Evolutionary conservation across 2,329 filamentous ascomycete species (phyloP), one percentile per base, ranked within the genome.

Genomic region (Drechmeria coniospora): DNA sequence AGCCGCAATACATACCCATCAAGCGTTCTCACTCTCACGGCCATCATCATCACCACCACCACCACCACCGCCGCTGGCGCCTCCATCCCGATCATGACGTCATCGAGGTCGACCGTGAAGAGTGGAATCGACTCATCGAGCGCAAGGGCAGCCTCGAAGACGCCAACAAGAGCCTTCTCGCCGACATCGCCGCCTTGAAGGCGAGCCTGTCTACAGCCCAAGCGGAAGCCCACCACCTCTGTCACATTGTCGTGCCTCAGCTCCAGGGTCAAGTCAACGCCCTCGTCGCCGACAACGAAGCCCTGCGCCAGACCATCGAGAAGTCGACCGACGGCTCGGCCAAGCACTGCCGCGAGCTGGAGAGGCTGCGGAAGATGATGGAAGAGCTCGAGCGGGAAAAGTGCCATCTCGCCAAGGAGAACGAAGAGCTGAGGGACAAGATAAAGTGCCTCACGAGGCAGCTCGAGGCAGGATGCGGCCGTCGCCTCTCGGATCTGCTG

Each of bases 261-360:
- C 47, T 61, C 2, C 46, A 55, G 32, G 42, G 40, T n/a, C 48
- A 56, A 32, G 44, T 58, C 29, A 41, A 39, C 19, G 35, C 42
- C 8, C 49, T 63, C 4, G 35, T 40, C 3, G 45, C 46, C 11
- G 55, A 61, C 18, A 61, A 61, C 35, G 42, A 47, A 11, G 42
- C 47, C 6, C 47, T 63, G 5, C 50, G 56, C 9, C 48, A 46
- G n/a, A 45, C 49, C 6, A 34, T 52, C 21, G 53, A 57, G 17
- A 47, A 39, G 16, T 38, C 41, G 2, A 39, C 47, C n/a, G 46
- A 47, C 13, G 34, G 41, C 28, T 42, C 49, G 2, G 37, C 40
- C 26, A 47, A 43, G 20, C 44, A 49, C 24, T 41, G 47, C 19
- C 38, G 30, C 24, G 50, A 56, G 26, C 29, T 50, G 16, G 48